These are phyloP conservation scores for Aureobasidium sp. DNA, from an alignment of 2,329 filamentous ascomycete genomes.

Conservation along the genomic window DNA sequence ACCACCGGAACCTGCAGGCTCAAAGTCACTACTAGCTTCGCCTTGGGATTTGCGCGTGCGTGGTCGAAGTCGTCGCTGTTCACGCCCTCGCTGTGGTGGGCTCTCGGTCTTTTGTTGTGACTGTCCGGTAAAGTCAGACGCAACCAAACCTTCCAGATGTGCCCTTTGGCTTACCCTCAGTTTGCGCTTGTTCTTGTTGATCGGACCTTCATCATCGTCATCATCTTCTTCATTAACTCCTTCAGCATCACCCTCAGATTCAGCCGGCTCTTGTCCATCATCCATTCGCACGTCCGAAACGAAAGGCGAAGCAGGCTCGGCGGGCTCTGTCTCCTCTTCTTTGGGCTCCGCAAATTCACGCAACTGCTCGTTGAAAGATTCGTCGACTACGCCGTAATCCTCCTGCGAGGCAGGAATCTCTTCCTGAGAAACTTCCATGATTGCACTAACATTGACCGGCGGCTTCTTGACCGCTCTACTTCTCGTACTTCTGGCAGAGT, in stretches of 20 bases:
- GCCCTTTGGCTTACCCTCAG: constrained; percentile 21
- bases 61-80: constrained; percentile 36
- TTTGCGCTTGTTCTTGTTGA: constrained; percentile 30
- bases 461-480: constrained; percentile 43
- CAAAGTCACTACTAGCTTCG: constrained; percentile 58
- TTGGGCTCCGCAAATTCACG: constrained; percentile 6
- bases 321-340: background rate
- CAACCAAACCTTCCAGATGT: constrained; percentile 7
- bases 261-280: constrained; percentile 26
- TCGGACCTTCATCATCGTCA: constrained; percentile 34
- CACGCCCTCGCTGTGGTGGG: constrained; percentile 22
- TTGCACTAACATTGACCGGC: constrained; percentile 34
- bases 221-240: constrained; percentile 32
- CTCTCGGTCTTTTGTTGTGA: constrained; percentile 26
- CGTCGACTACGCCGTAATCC: constrained; percentile 25
- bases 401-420: constrained; percentile 26
- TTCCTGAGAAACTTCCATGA: constrained; percentile 50
- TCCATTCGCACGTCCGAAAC: constrained; percentile 9
- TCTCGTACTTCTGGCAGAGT: constrained; percentile 36
- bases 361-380: constrained; percentile 1
- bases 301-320: constrained; percentile 4
- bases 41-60: constrained; percentile 36
- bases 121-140: constrained; percentile 25
- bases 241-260: constrained; percentile 20
- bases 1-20: constrained; percentile 49